Evolutionary conservation across 1,284 basidiomycete genomes (phyloP).

Genomic region (Heterobasidion irregulare): DNA sequence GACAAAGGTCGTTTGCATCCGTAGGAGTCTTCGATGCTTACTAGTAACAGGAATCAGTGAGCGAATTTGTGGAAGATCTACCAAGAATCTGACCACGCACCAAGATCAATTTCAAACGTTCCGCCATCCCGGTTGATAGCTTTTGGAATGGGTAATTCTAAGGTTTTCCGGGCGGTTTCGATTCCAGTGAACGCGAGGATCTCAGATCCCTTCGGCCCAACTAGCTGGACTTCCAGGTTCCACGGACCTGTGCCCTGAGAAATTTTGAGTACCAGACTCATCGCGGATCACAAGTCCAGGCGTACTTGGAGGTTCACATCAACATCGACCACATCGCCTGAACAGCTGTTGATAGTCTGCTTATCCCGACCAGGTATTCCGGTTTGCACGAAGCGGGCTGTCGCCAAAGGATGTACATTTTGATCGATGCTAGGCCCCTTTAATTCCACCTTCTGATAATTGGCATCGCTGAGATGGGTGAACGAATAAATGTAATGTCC

Average conservation of each 20-base stretch:
- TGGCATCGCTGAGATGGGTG: slow-evolving; percentile 71
- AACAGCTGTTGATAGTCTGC: slow-evolving; percentile 62
- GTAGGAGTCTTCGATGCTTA: slow-evolving; percentile 83
- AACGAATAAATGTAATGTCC: slow-evolving; percentile 90
- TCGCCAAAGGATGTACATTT: slow-evolving; percentile 81
- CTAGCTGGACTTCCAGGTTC: slow-evolving; percentile 74
- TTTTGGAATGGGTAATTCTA: slow-evolving; percentile 62
- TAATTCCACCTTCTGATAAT: slow-evolving; percentile 73
- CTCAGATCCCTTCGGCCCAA: slow-evolving; percentile 59
- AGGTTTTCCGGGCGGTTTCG: slow-evolving; percentile 42
- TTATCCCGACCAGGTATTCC: slow-evolving; percentile 34
- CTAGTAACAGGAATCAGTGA: slow-evolving; percentile 23
- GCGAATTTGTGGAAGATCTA: neutral
- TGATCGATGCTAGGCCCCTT: slow-evolving; percentile 73
- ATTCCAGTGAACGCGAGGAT: slow-evolving; percentile 50
- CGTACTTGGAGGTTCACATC: slow-evolving; percentile 71
- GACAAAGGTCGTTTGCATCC: slow-evolving; percentile 78
- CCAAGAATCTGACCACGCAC: slow-evolving; percentile 27
- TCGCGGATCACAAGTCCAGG: neutral
- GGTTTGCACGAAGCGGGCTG: slow-evolving; percentile 60
- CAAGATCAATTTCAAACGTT: slow-evolving; percentile 72
- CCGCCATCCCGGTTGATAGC: slow-evolving; percentile 67
- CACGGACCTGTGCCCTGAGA: slow-evolving; percentile 80
- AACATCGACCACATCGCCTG: slow-evolving; percentile 64
- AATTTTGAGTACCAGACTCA: neutral